phyloP scores from a whole-genome alignment of 495 filamentous ascomycete genomes.

The Hyaloscypha bicolor region DNA sequence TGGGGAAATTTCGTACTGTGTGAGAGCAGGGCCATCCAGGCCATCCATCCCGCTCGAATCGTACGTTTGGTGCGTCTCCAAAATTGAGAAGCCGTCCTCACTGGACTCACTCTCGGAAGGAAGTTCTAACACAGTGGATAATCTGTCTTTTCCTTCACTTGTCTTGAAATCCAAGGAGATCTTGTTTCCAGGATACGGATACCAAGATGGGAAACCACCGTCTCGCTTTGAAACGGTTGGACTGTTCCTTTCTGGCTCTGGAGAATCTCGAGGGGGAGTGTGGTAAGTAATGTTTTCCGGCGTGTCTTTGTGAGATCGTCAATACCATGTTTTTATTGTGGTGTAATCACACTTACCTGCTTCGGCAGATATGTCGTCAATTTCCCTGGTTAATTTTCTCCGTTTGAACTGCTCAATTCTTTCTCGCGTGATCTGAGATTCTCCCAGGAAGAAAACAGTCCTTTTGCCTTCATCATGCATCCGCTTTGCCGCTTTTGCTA shows the following conservation, averaged over 20 bases:
- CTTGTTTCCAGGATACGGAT: too few species aligned
- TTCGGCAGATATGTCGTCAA: background rate
- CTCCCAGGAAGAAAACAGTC: constrained; percentile 10
- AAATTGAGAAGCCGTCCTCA: background rate
- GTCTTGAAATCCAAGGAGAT: background rate
- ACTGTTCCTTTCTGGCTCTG: background rate
- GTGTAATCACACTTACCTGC: constrained; percentile 5
- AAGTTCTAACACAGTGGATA: background rate
- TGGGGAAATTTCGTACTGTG: background rate
- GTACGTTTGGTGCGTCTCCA: background rate
- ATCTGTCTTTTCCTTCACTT: background rate
- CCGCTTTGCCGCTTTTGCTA: constrained; percentile 9
- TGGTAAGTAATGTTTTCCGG: constrained; percentile 16
- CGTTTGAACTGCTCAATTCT: constrained; percentile 14
- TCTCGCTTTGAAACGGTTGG: background rate
- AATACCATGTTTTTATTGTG: background rate
- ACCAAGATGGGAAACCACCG: background rate
- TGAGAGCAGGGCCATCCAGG: background rate
- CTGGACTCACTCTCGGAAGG: background rate
- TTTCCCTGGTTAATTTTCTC: background rate
- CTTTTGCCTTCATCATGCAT: constrained; percentile 14
- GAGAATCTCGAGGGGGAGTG: background rate
- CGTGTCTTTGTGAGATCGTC: background rate
- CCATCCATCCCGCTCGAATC: background rate
- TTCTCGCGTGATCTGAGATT: background rate